Base-by-base conservation (phyloP, 768 basidiomycete genomes). In the Boletus tomentosulus region DNA sequence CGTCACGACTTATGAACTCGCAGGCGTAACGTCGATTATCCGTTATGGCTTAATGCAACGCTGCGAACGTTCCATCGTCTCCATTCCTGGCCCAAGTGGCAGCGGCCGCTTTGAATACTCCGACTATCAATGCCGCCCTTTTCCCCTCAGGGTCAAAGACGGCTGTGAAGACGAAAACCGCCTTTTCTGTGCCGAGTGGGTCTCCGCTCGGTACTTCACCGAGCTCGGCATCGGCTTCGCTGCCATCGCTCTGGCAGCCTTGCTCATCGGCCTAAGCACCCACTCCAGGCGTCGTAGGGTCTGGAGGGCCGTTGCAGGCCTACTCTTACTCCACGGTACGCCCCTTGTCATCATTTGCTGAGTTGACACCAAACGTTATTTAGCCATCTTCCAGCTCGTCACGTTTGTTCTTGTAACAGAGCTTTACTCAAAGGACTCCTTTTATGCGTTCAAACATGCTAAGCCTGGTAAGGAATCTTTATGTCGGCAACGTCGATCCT, bases 231-330 rank as follows among this genome's bases (percentile, higher is more conserved):
- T 83, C 31, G 84, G 87, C 3, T 86, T 86, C 65, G 84, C 79
- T 8, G 76, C 73, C 45, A 70, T 83, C 27, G 80, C 86, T 4
- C 69, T 87, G 35, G 62, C 76, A 1, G 73, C 86, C 8, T 75
- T 91, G 46, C 62, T 84, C 39, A 75, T 90, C 53, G 88, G 89
- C 4, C 76, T 88, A 19, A 87, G 79, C 62, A 89, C 89, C 0
- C 82, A 82, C 62, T 87, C 87, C 15, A 76, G 88, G 48, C 76
- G 89, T 58, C 75, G 87, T 54, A 80, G 89, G 58, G 84, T 89
- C 31, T 91, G 89, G 89, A 82, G 79, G 64, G 84, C 81, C 1
- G 84, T 86, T 1, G 86, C 86, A 8, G 81, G 80, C 15, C 67
- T 91, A 10, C 73, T 87, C 12, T 67, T 81, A 15, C 61, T 89